Conservation (phyloP, 2,329 filamentous ascomycete species). For the Corniculantispora saksenae region DNA sequence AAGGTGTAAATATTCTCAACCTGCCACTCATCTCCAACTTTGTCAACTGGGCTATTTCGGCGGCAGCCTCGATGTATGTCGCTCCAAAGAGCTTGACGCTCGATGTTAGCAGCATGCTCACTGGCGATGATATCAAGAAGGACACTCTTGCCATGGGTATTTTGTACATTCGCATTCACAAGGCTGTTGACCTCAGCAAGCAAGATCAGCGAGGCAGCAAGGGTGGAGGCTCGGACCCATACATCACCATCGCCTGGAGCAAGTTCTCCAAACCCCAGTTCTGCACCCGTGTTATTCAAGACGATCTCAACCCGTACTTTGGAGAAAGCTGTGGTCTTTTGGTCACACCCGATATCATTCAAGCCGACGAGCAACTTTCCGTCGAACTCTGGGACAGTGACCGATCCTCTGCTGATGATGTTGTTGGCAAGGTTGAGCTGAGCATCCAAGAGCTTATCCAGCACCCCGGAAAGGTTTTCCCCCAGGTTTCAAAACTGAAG, state of each 20-base stretch:
- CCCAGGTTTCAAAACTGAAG: conserved; percentile 78
- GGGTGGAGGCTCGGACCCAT: conserved; percentile 89
- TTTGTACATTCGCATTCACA: conserved; percentile 90
- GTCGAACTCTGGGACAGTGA: conserved; percentile 97
- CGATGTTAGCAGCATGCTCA: conserved; percentile 85
- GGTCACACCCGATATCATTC: conserved; percentile 86
- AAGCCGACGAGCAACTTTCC: conserved; percentile 88
- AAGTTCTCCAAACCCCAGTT: conserved; percentile 98
- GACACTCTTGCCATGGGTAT: conserved; percentile 83
- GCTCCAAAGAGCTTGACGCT: conserved; percentile 93
- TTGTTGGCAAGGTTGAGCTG: conserved; percentile 91
- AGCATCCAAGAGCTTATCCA: conserved; percentile 95
- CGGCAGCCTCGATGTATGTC: conserved; percentile 87
- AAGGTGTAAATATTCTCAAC: conserved; percentile 87
- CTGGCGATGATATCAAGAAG: conserved; percentile 90
- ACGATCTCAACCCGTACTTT: conserved; percentile 90
- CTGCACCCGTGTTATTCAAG: conserved; percentile 92
- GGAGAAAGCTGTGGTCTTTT: conserved; percentile 84
- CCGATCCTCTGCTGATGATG: conserved; percentile 86
- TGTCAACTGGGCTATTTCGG: conserved; percentile 90
- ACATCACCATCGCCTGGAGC: conserved; percentile 91
- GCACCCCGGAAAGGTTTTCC: conserved; percentile 87
- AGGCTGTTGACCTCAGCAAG: conserved; percentile 84
- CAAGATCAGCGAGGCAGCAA: conserved; percentile 81
- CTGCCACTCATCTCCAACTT: conserved; percentile 93